Percentiles rank a stretch among this genome's conserved stretches.
phyloP scores from a whole-genome alignment of 345 rosid species.

The Populus simonii region DNA sequence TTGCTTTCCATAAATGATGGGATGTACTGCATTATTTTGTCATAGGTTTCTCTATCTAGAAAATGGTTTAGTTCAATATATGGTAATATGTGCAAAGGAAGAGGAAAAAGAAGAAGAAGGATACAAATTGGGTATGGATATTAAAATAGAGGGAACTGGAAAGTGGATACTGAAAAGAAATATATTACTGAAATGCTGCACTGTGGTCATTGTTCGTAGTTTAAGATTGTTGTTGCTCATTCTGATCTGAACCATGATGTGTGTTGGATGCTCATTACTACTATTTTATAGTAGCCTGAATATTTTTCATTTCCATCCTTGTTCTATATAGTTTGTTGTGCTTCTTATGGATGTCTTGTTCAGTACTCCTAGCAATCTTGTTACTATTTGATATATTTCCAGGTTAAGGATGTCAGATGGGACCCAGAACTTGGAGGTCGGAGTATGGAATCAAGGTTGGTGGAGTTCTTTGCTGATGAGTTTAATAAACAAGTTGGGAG shows the following conservation, averaged over 20 bases:
- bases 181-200: not conserved
- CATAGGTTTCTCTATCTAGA: not conserved
- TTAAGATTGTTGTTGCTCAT: not conserved
- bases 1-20: not conserved
- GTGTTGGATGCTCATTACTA: not conserved
- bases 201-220: not conserved
- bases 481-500: slow-evolving; percentile 86
- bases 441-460: slow-evolving; percentile 79
- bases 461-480: slow-evolving; percentile 91
- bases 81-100: not conserved
- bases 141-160: not conserved
- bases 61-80: not conserved
- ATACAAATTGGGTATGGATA: not conserved
- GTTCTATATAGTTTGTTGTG: not conserved
- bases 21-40: not conserved
- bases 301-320: not conserved
- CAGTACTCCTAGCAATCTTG: slow-evolving; percentile 1
- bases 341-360: not conserved
- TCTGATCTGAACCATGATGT: not conserved
- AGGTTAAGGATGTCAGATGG: slow-evolving; percentile 99
- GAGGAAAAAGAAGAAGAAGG: not conserved
- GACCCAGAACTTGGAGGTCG: slow-evolving; percentile 89
- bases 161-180: not conserved
- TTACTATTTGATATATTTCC: slow-evolving; percentile 16
- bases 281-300: not conserved